A percentile compares a stretch with the other conserved stretches of the same genome.
phyloP scores from a whole-genome alignment of 306 rosid genomes.

The Lithocarpus polystachyus region DNA sequence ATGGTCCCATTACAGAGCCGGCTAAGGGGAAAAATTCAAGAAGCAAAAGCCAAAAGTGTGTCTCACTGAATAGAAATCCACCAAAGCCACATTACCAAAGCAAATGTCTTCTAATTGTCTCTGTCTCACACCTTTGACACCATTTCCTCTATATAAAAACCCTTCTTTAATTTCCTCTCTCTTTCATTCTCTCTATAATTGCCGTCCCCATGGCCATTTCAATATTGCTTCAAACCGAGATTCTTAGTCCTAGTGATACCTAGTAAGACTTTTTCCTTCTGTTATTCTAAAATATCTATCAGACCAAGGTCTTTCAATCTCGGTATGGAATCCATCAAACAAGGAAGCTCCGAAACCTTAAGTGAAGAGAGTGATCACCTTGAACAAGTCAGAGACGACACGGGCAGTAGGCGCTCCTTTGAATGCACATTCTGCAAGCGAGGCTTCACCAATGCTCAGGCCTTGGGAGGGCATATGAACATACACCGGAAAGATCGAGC shows the following conservation, averaged over 20 bases:
- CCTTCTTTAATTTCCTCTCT: constrained; percentile 23
- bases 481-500: constrained; percentile 84
- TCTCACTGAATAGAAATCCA: constrained; percentile 26
- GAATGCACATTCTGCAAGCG: constrained; percentile 86
- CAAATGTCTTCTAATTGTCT: constrained; percentile 48
- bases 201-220: not conserved
- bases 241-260: not conserved
- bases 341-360: constrained; percentile 42
- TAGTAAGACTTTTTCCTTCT: not conserved
- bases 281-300: not conserved
- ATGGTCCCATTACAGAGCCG: constrained; percentile 52
- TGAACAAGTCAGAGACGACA: constrained; percentile 19
- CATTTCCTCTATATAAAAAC: constrained; percentile 32
- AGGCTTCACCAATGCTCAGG: constrained; percentile 97
- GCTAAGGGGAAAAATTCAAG: constrained; percentile 50
- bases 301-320: not conserved
- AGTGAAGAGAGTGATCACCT: constrained; percentile 54
- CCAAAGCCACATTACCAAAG: constrained; percentile 36
- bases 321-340: constrained; percentile 43
- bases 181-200: constrained; percentile 1
- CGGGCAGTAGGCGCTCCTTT: constrained; percentile 49
- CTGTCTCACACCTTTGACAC: constrained; percentile 20
- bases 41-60: constrained; percentile 47
- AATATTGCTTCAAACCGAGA: not conserved
- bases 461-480: constrained; percentile 96